Evolutionary conservation across 1,139 yeast genomes (phyloP), one percentile per base, ranked within the genome.

Genomic region (Blastobotrys capitulatus): DNA sequence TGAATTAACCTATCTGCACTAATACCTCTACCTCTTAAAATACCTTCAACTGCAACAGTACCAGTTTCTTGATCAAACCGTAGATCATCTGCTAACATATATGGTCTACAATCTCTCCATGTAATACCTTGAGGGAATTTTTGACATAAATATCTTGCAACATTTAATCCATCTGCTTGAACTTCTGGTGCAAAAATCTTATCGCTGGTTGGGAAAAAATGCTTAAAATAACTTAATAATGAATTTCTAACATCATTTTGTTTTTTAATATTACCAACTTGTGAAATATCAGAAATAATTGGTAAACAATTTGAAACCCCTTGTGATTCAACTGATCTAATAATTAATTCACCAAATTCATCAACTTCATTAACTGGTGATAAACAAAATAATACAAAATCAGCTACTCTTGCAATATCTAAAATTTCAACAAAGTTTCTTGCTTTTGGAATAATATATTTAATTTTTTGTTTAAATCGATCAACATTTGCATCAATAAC

Each of bases 91-190:
- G 95, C 94, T 18, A 92, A 76, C 54, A 92, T 50, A 70, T 90
- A 94, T 8, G 96, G 94, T 64, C 98, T 76, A 25, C 82, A 72
- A 59, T 92, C 97, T 70, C 98, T 82, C 98, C 98, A 94, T 36
- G 78, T 77, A 39, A 94, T 74, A 1, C 88, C 81, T 63, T 83
- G 83, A 27, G 98, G 98, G 61, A 82, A 79, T 66, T 83, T 86
- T 62, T 92, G 97, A 62, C 96, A 86, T 37, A 94, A 61, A 2
- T 76, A 73, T 63, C 98, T 78, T 37, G 86, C 73, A 48, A 89
- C 82, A 60, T 85, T 86, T 31, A 77, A 57, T 20, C 86, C 76
- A 57, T 92, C 98, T 2, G 86, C 73, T 18, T 74, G 70, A 43
- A 70, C 71, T 59, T 88, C 95, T 50, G 88, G 68, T 41, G 86